A percentile compares a stretch with the other conserved stretches of the same genome.
phyloP scores from a whole-genome alignment of 139 green algal species.

The Chlorella sp. region DNA sequence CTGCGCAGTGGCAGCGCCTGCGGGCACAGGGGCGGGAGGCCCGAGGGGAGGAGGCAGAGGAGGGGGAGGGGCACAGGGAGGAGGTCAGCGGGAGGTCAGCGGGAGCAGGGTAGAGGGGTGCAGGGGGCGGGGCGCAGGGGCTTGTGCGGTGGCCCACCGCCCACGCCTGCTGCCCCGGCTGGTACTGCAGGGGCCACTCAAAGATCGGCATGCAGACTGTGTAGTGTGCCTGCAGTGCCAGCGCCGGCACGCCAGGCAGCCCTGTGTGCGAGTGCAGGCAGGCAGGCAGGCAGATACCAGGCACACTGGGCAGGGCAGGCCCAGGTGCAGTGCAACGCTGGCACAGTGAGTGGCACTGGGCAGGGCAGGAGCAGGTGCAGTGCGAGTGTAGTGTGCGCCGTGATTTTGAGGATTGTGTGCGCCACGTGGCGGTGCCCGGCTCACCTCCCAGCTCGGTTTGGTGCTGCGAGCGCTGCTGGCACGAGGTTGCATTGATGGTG shows the following conservation, averaged over 20 bases:
- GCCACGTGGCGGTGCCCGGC: not conserved
- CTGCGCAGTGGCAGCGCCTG: conserved; percentile 25
- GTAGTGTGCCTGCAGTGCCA: not conserved
- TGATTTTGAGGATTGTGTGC: not conserved
- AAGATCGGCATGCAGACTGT: too few species aligned
- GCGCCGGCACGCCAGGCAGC: too few species aligned
- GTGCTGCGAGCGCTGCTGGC: conserved; percentile 14
- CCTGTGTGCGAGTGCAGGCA: too few species aligned
- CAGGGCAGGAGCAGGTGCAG: too few species aligned
- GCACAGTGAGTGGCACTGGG: not conserved
- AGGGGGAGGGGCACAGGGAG: not conserved
- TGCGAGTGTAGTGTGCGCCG: too few species aligned
- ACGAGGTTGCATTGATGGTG: conserved; percentile 26
- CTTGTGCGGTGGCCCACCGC: not conserved
- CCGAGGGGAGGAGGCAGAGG: not conserved
- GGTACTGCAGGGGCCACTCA: too few species aligned
- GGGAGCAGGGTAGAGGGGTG: not conserved
- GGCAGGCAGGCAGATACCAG: not conserved
- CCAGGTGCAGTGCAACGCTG: too few species aligned
- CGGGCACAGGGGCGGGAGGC: not conserved
- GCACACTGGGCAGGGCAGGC: too few species aligned
- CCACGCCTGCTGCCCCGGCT: not conserved
- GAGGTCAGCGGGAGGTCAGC: not conserved
- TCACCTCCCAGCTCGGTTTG: conserved; percentile 13
- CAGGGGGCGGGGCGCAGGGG: not conserved